A percentile compares a stretch with the other conserved stretches of the same genome.
phyloP scores from a whole-genome alignment of 2,329 filamentous ascomycete genomes.

The Emericellopsis atlantica region DNA sequence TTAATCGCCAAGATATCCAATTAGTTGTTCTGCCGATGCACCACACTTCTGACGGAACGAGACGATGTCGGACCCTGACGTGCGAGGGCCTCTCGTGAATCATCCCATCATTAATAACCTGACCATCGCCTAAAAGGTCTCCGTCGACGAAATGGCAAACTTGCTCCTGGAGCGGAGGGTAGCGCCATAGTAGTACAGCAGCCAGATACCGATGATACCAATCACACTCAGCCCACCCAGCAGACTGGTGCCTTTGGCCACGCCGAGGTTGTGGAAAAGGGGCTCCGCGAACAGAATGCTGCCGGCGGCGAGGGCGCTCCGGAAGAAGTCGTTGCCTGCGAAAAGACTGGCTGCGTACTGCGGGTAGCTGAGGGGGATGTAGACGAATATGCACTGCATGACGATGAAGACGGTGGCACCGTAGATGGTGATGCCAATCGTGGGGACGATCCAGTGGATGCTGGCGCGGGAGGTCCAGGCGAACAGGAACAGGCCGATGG shows the following conservation, averaged over 20 bases:
- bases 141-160: conserved; percentile 31
- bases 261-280: conserved; percentile 45
- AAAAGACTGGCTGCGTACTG: conserved; percentile 46
- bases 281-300: conserved; percentile 48
- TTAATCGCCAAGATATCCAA: too few relatives aligned
- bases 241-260: conserved; percentile 42
- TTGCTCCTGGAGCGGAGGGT: conserved; percentile 40
- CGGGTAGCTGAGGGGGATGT: conserved; percentile 43
- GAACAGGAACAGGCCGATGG: too few relatives aligned
- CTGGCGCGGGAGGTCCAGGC: too few relatives aligned
- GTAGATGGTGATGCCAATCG: too few relatives aligned
- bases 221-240: conserved; percentile 41
- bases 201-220: conserved; percentile 45
- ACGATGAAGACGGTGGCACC: too few relatives aligned
- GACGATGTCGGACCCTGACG: too few relatives aligned
- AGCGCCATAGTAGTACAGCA: conserved; percentile 44
- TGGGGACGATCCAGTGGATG: too few relatives aligned
- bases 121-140: background rate
- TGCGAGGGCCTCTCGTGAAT: too few relatives aligned
- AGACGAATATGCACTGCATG: too few relatives aligned
- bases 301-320: conserved; percentile 44
- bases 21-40: too few relatives aligned
- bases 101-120: too few relatives aligned
- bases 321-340: conserved; percentile 47
- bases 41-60: too few relatives aligned